These are phyloP conservation scores for Komagataella pastoris DNA, from an alignment of 805 yeast species.

Conservation along the genomic window DNA sequence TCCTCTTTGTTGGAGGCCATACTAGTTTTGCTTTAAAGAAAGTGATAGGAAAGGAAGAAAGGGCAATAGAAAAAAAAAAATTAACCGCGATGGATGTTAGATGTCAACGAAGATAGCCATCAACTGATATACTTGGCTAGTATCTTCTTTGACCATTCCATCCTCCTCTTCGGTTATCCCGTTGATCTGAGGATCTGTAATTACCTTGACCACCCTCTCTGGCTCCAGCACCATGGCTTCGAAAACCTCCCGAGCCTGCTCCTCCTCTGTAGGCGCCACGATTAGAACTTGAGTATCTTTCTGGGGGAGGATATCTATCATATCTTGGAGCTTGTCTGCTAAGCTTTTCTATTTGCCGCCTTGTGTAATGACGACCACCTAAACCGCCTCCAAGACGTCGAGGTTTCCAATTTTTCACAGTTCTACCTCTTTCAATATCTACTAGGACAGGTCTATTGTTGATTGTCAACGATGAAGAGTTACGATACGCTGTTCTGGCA, in stretches of 20 bases:
- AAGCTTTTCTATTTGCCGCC: slow-evolving; percentile 1
- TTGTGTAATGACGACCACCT: slow-evolving; percentile 63
- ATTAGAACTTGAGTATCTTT: background rate
- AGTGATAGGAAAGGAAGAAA: background rate
- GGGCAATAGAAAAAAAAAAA: too few relatives aligned
- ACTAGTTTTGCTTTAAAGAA: background rate
- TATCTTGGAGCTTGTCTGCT: background rate
- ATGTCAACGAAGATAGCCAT: background rate
- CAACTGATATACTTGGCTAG: too few relatives aligned
- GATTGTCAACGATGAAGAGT: slow-evolving; percentile 38
- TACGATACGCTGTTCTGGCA: slow-evolving; percentile 48
- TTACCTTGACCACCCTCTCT: background rate
- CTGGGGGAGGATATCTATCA: background rate
- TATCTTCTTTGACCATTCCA: background rate
- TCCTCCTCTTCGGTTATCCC: background rate
- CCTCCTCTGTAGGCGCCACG: background rate
- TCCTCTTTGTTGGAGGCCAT: slow-evolving; percentile 1
- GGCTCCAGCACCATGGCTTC: background rate
- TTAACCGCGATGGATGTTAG: background rate
- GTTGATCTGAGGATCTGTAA: background rate
- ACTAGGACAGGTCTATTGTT: slow-evolving; percentile 46
- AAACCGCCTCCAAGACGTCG: slow-evolving; percentile 79
- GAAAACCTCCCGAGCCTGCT: background rate
- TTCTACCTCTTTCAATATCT: slow-evolving; percentile 60
- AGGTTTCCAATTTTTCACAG: slow-evolving; percentile 57